phyloP scores from a whole-genome alignment of 2,329 filamentous ascomycete species.

The Aspergillus hiratsukae region DNA sequence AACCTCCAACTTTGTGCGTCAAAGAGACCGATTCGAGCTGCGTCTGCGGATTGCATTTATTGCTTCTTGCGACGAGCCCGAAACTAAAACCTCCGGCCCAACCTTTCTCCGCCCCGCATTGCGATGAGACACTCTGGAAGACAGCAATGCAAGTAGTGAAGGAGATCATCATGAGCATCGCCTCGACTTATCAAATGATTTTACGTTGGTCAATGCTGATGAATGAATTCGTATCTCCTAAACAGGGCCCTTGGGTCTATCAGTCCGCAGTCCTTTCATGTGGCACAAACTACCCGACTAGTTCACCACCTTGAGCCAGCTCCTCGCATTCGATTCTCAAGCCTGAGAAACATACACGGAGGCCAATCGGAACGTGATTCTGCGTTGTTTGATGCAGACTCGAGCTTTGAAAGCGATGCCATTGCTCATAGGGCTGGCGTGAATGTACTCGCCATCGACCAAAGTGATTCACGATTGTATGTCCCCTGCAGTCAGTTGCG shows the following conservation, averaged over 20 bases:
- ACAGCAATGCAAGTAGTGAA: background rate
- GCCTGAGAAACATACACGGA: conserved; percentile 37
- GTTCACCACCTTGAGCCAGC: conserved; percentile 65
- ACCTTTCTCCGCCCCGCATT: conserved; percentile 17
- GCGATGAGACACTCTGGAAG: background rate
- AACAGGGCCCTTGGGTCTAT: conserved; percentile 70
- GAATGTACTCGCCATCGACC: conserved; percentile 73
- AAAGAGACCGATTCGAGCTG: background rate
- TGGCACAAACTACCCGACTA: conserved; percentile 61
- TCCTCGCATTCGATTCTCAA: conserved; percentile 66
- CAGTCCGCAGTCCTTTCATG: conserved; percentile 59
- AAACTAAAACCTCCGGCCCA: conserved; percentile 1
- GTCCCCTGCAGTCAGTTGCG: conserved; percentile 6
- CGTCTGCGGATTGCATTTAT: background rate
- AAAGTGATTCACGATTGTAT: conserved; percentile 72
- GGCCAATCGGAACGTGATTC: conserved; percentile 6
- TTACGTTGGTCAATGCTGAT: conserved; percentile 35
- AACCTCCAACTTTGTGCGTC: background rate
- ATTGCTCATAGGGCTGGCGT: conserved; percentile 72
- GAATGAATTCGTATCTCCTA: conserved; percentile 73
- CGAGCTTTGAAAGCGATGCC: conserved; percentile 20
- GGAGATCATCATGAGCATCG: background rate
- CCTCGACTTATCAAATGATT: background rate
- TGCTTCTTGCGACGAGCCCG: background rate
- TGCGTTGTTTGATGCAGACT: conserved; percentile 5